Evolutionary conservation across 495 filamentous ascomycete species (phyloP), one percentile per base, ranked within the genome.

Genomic region (Penicillium ucsense): DNA sequence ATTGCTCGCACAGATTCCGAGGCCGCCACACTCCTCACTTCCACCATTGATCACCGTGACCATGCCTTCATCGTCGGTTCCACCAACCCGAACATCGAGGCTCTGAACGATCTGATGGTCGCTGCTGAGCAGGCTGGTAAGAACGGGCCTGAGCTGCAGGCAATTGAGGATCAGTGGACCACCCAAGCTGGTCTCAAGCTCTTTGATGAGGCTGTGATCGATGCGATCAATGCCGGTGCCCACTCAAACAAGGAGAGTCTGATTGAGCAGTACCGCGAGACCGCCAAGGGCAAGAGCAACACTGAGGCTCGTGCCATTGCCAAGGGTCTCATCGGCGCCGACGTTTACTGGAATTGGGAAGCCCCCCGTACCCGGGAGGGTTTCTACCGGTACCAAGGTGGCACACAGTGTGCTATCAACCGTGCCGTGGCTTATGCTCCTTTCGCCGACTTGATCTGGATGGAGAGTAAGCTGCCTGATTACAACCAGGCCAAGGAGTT

Each of bases 381-480:
- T 10, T 98, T 80, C 76, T 97, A 97, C 71, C 75, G 92, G 38
- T 83, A 95, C 62, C 70, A 85, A 65, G 92, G 94, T 49, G 92
- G 92, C 46, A 94, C 88, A 54, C 82, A 88, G 60, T 95, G 88
- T 61, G 88, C 88, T 31, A 76, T 98, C 56, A 95, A 94, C 74
- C 81, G 92, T 34, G 92, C 88, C 4, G 70, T 94, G 37, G 88
- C 92, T 3, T 98, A 89, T 61, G 94, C 89, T 3, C 94, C 92
- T 6, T 96, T 94, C 70, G 83, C 84, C 40, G 92, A 98, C 60
- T 76, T 94, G 56, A 88, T 98, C 66, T 98, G 92, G 92, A 98
- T 98, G 92, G 92, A 98, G 80, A 88, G 82, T 73, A 95, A 95
- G 69, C 74, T 95, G 46, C 92, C 92, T 38, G 92, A 97, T 64